phyloP scores from a whole-genome alignment of 2,329 filamentous ascomycete genomes.

The Trichoderma pleuroti region DNA sequence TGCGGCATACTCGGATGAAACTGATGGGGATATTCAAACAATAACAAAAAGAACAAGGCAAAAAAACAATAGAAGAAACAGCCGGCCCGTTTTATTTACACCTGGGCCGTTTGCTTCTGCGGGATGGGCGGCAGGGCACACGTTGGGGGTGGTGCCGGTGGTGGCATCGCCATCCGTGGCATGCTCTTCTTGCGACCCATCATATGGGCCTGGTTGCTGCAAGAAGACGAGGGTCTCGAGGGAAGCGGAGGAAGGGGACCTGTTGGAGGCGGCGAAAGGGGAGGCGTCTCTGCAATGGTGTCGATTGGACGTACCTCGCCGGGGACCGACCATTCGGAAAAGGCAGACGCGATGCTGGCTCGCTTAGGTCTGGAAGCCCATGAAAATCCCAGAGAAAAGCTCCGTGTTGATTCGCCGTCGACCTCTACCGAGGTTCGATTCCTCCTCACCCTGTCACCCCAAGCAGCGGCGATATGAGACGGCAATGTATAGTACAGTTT shows the following conservation, averaged over 20 bases:
- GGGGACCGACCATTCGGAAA: conserved; percentile 27
- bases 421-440: background rate
- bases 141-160: conserved; percentile 53
- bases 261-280: conserved; percentile 31
- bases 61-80: background rate
- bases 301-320: conserved; percentile 21
- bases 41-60: background rate
- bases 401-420: background rate
- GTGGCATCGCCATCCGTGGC: conserved; percentile 44
- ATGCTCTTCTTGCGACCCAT: conserved; percentile 45
- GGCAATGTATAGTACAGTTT: background rate
- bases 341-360: conserved; percentile 29
- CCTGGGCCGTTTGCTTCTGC: conserved; percentile 23
- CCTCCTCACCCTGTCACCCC: conserved; percentile 1
- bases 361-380: conserved; percentile 29
- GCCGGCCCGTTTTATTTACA: conserved; percentile 9
- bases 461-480: background rate
- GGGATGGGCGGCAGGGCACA: conserved; percentile 48
- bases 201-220: conserved; percentile 19
- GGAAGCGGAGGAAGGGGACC: conserved; percentile 34
- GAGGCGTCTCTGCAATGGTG: conserved; percentile 22
- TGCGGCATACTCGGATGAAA: background rate
- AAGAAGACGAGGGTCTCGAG: conserved; percentile 21
- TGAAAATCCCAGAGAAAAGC: conserved; percentile 15
- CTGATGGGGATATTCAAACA: background rate